phyloP scores from a whole-genome alignment of 75 land plant species.

The Isoetes taiwanensis region DNA sequence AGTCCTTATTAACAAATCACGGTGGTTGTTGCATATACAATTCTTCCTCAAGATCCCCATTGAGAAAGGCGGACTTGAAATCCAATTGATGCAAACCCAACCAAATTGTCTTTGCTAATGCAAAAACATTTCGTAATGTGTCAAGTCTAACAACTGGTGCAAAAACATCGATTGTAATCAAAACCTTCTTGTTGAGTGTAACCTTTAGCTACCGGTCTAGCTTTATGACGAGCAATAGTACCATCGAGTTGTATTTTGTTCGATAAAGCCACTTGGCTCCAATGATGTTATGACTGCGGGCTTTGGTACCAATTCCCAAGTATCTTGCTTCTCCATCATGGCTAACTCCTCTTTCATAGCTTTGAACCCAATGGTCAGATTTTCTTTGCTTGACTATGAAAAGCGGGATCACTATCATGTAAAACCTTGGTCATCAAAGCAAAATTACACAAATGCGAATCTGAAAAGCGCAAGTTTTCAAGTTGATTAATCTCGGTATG shows the following conservation, averaged over 20 bases:
- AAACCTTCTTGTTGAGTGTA: conserved; percentile 4
- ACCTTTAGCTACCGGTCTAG: conserved; percentile 4
- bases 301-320: conserved; percentile 4
- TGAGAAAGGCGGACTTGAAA: conserved; percentile 4
- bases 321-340: not conserved
- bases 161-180: conserved; percentile 9
- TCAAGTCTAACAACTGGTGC: not conserved
- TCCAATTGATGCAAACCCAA: conserved; percentile 5
- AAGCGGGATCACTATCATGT: no score
- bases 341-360: no score
- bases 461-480: no score
- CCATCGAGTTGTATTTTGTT: not conserved
- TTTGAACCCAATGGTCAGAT: no score
- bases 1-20: no score
- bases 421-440: no score
- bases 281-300: not conserved
- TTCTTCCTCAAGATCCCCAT: conserved; percentile 6
- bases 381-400: no score
- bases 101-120: not conserved
- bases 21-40: conserved; percentile 10
- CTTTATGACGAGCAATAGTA: not conserved
- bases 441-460: no score
- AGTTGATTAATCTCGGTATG: no score
- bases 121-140: not conserved
- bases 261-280: conserved; percentile 5